Percentiles rank a stretch among this genome's conserved stretches.
Conservation (phyloP, 257 asterid species). For the Eustoma russellianum region DNA sequence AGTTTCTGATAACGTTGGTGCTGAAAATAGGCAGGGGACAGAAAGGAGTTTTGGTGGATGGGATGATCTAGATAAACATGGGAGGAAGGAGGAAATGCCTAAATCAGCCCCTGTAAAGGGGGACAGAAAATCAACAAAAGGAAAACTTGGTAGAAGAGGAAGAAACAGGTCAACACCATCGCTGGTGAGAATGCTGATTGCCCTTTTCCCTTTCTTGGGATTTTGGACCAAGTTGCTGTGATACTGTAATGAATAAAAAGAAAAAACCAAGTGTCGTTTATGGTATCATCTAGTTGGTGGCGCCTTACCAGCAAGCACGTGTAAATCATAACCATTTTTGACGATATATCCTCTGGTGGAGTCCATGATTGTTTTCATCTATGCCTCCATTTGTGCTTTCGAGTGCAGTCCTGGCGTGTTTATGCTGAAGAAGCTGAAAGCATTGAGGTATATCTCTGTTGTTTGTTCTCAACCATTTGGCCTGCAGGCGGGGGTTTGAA, state of each 20-base stretch:
- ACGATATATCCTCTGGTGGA: background rate
- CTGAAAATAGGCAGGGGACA: constrained; percentile 15
- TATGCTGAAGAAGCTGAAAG: too few species aligned
- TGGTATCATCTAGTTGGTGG: background rate
- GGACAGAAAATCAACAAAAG: constrained; percentile 14
- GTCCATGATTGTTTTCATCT: too few species aligned
- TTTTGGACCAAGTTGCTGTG: constrained; percentile 52
- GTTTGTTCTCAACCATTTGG: too few species aligned
- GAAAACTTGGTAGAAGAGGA: constrained; percentile 39
- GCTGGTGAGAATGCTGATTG: constrained; percentile 39
- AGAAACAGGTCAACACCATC: constrained; percentile 40
- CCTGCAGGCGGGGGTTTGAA: too few species aligned
- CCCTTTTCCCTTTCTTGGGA: constrained; percentile 53
- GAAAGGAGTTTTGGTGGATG: constrained; percentile 58
- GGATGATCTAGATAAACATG: constrained; percentile 69
- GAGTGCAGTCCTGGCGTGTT: too few species aligned
- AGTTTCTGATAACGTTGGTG: constrained; percentile 24
- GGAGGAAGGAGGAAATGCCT: constrained; percentile 24
- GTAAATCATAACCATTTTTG: background rate
- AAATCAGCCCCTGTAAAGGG: constrained; percentile 11
- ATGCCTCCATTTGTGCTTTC: too few species aligned
- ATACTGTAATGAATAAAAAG: background rate
- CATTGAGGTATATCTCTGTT: too few species aligned
- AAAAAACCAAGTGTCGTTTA: background rate
- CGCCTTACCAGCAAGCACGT: background rate